A percentile compares a stretch with the other conserved stretches of the same genome.
These are phyloP conservation scores for Cladophialophora carrionii DNA, from an alignment of 2,329 filamentous ascomycete genomes.

Conservation along the genomic window DNA sequence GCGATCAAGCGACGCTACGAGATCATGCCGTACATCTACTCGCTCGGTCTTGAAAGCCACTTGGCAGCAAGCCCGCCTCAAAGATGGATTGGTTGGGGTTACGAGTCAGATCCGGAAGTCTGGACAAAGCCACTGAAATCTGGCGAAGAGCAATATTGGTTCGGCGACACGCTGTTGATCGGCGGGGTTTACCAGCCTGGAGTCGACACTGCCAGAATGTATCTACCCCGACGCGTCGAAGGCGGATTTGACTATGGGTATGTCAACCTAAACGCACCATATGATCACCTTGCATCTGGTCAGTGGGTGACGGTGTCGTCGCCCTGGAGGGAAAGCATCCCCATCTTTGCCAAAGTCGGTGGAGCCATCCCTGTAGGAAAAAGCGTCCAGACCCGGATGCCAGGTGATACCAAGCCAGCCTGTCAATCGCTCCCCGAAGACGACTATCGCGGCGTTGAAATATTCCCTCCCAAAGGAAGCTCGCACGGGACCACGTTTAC, in stretches of 20 bases:
- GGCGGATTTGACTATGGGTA: constrained; percentile 58
- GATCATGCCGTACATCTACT: constrained; percentile 72
- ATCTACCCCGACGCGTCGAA: constrained; percentile 44
- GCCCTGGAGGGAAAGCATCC: constrained; percentile 58
- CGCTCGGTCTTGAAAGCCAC: constrained; percentile 65
- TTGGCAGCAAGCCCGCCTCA: constrained; percentile 65
- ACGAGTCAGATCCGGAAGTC: constrained; percentile 67
- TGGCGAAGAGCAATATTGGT: constrained; percentile 74
- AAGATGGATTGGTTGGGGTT: constrained; percentile 74
- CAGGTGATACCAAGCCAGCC: constrained; percentile 54
- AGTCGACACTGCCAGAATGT: constrained; percentile 59
- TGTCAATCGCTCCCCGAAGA: constrained; percentile 53
- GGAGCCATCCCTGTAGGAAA: constrained; percentile 59
- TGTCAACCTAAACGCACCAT: constrained; percentile 65
- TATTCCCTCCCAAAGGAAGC: constrained; percentile 57
- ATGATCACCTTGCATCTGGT: constrained; percentile 60
- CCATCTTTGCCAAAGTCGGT: constrained; percentile 60
- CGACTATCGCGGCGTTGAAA: constrained; percentile 61
- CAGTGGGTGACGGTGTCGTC: constrained; percentile 58
- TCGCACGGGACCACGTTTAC: constrained; percentile 47
- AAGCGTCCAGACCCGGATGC: constrained; percentile 55
- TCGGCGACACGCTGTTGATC: constrained; percentile 67
- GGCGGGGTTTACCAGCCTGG: constrained; percentile 69
- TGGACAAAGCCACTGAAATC: constrained; percentile 64
- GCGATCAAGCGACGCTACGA: constrained; percentile 72